Base-by-base conservation (phyloP, 805 yeast species). In the Lachancea quebecensis region DNA sequence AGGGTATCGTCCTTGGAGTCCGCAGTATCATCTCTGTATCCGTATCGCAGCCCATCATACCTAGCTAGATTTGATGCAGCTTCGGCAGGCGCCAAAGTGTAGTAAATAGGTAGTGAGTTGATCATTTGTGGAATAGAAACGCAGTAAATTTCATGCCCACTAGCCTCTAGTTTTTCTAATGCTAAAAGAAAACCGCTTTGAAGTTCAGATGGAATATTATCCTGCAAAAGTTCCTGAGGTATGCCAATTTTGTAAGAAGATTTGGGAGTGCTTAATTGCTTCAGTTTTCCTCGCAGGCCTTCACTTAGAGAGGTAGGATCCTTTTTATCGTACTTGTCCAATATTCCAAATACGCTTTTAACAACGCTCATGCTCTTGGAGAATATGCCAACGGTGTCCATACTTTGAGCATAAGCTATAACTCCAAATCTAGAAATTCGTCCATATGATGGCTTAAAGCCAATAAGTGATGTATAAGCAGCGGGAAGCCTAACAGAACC, bases 401-500 rank as follows among this genome's bases (percentile, higher is more conserved):
- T 70, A 34, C 91, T 81, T 64, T 95, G 98, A 1, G 97, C 96
- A 65, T 90, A 91, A 0, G 96, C 81, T 3, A 90, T 68, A 8
- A 93, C 87, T 2, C 99, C 99, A 81, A 87, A 82, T 46, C 99
- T 70, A 0, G 97, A 89, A 2, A 93, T 69, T 33, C 96, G 72
- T 0, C 99, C 99, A 62, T 93, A 93, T 0, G 93, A 74, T 1
- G 99, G 99, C 62, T 93, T 93, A 68, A 88, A 88, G 1, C 99
- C 99, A 28, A 78, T 67, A 0, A 84, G 73, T 1, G 90, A 86
- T 53, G 91, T 82, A 61, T 83, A 88, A 15, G 95, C 82, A 1
- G 95, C 95, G 0, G 99, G 99, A 16, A 87, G 69, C 49, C 99
- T 73, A 0, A 93, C 87, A 0, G 97, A 88, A 0, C 99, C 99